Conservation (phyloP, 1,139 yeast species). For the Debaryomycetaceae sp. region DNA sequence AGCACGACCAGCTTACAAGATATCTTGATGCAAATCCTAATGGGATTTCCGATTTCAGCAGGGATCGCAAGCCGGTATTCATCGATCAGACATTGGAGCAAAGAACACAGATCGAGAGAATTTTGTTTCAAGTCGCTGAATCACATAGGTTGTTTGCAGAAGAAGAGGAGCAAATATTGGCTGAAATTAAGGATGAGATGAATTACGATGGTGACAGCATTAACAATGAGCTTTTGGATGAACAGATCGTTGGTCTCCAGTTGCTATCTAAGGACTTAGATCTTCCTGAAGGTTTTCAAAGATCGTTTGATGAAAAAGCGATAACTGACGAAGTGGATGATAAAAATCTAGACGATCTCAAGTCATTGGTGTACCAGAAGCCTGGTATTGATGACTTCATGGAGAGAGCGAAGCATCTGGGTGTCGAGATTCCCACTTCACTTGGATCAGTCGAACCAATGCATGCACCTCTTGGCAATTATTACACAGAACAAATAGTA, state of each 20-base stretch:
- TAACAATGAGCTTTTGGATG: constrained; percentile 53
- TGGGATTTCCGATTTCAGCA: constrained; percentile 3
- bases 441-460: constrained; percentile 17
- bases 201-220: constrained; percentile 11
- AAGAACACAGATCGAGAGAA: constrained; percentile 26
- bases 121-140: constrained; percentile 28
- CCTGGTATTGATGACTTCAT: constrained; percentile 17
- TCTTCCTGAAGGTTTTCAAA: constrained; percentile 52
- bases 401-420: constrained; percentile 27
- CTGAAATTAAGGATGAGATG: constrained; percentile 5
- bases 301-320: constrained; percentile 9
- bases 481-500: constrained; percentile 49
- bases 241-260: constrained; percentile 75
- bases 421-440: constrained; percentile 25
- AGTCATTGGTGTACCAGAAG: constrained; percentile 10
- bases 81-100: constrained; percentile 19
- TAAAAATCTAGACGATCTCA: constrained; percentile 3
- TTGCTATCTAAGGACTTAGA: constrained; percentile 74
- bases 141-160: constrained; percentile 22
- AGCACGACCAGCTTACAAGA: constrained; percentile 11
- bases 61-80: constrained; percentile 7
- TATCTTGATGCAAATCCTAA: constrained; percentile 11
- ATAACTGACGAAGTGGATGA: constrained; percentile 2
- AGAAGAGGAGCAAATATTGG: constrained; percentile 23
- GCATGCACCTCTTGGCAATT: constrained; percentile 33